Base-by-base conservation (phyloP, 2,329 filamentous ascomycete genomes). In the Trichoderma sp. region DNA sequence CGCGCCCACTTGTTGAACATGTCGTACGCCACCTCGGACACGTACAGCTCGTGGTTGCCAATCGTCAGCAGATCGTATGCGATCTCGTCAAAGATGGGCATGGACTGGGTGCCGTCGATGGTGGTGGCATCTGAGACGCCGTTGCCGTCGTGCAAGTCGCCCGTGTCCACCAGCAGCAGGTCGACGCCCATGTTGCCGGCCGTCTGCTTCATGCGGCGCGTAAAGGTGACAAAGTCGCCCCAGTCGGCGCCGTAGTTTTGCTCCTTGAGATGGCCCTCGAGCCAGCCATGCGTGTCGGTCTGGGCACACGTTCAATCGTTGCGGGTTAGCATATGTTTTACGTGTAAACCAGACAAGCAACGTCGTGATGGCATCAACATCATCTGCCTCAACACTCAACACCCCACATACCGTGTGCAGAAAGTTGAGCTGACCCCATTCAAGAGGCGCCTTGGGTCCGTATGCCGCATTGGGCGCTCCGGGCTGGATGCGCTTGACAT, bases 121-220 rank as follows among this genome's bases (percentile, higher is more conserved):
- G 75, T 78, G 0, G 87, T 89, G 6, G 84, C 84, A 74, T 90
- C 88, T 52, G 84, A 87, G 56, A 90, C 77, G 1, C 88, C 88
- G 32, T 85, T 85, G 2, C 89, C 88, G 70, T 90, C 88, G 73
- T 90, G 88, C n/a, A 90, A 78, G 74, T 90, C 88, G 22, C 86
- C 87, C 52, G 86, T 89, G 72, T 90, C 87, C 58, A 89, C 76
- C 13, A 89, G 75, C 58, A 90, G 78, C 67, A 89, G 73, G 71
- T 90, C 88, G 6, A 89, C 87, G 10, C 84, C 83, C 70, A 88
- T 79, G 13, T 82, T 79, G 22, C 79, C 78, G 4, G 88, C 87
- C 71, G 84, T 86, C 66, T 84, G 77, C 75, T 86, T 86, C 85
- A 90, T 88, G 70, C 83, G 83, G 59, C 81, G 82, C 13, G 84